Evolutionary conservation across 805 yeast species (phyloP).

Genomic region (Maudiozyma saulgeensis): DNA sequence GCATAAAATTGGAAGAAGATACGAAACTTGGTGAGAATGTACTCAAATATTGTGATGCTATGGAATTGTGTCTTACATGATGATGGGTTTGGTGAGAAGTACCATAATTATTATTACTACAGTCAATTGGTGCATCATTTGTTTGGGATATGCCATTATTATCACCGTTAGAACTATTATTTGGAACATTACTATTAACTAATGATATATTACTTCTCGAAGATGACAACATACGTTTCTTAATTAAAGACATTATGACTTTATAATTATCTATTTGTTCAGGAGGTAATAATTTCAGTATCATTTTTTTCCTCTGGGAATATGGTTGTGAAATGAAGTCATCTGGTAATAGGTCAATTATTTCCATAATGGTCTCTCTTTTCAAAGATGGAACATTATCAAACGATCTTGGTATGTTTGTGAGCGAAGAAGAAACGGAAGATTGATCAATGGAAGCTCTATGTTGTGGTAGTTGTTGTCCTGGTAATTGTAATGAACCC

Average conservation of each 20-base stretch:
- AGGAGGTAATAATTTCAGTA: slow-evolving; percentile 30
- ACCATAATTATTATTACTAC: neutral
- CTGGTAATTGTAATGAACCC: neutral
- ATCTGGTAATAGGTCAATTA: slow-evolving; percentile 35
- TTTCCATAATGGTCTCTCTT: slow-evolving; percentile 23
- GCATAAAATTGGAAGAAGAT: slow-evolving; percentile 8
- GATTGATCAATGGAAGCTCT: neutral
- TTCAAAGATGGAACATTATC: neutral
- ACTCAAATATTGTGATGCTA: slow-evolving; percentile 27
- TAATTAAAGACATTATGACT: slow-evolving; percentile 23
- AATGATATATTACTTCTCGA: slow-evolving; percentile 21
- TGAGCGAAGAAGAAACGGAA: slow-evolving; percentile 2
- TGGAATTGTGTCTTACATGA: slow-evolving; percentile 23
- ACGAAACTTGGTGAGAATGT: slow-evolving; percentile 26
- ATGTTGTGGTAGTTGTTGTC: neutral
- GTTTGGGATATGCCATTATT: neutral
- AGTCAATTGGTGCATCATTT: neutral
- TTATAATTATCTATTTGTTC: slow-evolving; percentile 30
- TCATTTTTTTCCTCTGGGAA: slow-evolving; percentile 44
- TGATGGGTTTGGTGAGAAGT: neutral
- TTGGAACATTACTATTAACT: neutral
- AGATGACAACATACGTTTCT: slow-evolving; percentile 17
- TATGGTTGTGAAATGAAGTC: slow-evolving; percentile 50
- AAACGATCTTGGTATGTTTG: neutral
- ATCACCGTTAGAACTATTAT: neutral